Percentiles rank a stretch among this genome's conserved stretches.
Conservation (phyloP, 371 early-diverging fungal species). For the Apophysomyces elegans region DNA sequence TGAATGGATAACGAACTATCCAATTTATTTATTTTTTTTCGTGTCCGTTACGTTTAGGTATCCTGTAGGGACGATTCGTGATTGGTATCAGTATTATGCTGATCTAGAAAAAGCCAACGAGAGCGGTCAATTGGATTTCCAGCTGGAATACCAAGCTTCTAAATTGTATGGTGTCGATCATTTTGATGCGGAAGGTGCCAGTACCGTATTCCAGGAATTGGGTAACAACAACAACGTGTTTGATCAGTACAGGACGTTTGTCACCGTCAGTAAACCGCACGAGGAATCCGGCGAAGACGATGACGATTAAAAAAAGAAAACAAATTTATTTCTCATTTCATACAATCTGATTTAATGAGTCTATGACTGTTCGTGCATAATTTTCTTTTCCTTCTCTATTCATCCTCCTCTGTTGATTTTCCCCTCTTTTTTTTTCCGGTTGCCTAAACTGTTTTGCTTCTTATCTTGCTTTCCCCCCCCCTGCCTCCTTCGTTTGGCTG, state of each 20-base stretch:
- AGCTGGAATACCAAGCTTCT: conserved; percentile 47
- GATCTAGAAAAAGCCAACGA: conserved; percentile 41
- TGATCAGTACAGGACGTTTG: conserved; percentile 14
- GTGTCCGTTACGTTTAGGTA: conserved; percentile 16
- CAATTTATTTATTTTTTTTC: not conserved
- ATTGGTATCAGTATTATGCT: conserved; percentile 52
- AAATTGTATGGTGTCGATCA: conserved; percentile 34
- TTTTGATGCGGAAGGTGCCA: conserved; percentile 25
- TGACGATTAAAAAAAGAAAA: not conserved
- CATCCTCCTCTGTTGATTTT: not conserved
- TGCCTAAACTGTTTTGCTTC: not conserved
- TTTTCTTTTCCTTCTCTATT: not conserved
- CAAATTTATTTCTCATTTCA: too few relatives aligned
- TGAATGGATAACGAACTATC: too few relatives aligned
- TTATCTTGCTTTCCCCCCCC: not conserved
- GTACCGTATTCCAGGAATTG: conserved; percentile 15
- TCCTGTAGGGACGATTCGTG: conserved; percentile 38
- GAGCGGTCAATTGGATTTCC: conserved; percentile 27
- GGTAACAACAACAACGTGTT: conserved; percentile 5
- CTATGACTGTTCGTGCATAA: too few relatives aligned
- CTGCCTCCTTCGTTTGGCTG: not conserved
- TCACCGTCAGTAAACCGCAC: conserved; percentile 15
- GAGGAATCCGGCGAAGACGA: conserved; percentile 14
- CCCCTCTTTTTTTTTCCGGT: too few relatives aligned
- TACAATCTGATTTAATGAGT: too few relatives aligned